Evolutionary conservation across 768 basidiomycete species (phyloP), one percentile per base, ranked within the genome.

Genomic region (Stropharia rugosoannulata): DNA sequence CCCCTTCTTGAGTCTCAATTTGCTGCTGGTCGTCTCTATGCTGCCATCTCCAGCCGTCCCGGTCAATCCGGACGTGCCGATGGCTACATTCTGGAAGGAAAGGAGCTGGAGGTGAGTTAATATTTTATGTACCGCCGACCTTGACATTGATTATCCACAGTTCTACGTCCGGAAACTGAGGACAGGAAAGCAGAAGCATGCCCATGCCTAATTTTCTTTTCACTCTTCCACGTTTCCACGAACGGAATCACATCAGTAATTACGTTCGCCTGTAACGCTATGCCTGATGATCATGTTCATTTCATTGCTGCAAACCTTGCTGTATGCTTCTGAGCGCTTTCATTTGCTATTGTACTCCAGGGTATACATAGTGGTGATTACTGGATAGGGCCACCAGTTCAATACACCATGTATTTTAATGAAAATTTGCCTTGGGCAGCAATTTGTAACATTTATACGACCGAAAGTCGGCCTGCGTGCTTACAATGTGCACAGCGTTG

Each of bases 31-130:
- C 95, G 97, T 74, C 83, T 99, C 60, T 95, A 98, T 70, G 97
- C 97, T 61, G 68, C 80, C 65, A 89, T 99, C 73, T 86, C 94
- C 57, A 95, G 93, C 73, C 87, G 97, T 73, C 97, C 97, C 54
- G 97, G 97, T 39, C 97, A 99, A 75, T 90, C 86, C 54, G 97
- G 97, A 27, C 94, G 97, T 62, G 87, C 90, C 55, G 97, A 99
- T 73, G 97, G 97, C 50, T 98, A 98, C 77, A 80, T 99, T 60
- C 85, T 99, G 51, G 97, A 99, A 81, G 97, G 97, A 69, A 95
- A 93, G 78, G 97, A 99, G 74, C 87, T 98, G 54, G 95, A 98
- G 84, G 94, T 96, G 61, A 49, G 82, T 69, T 43, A 9, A 13
- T 29, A 40, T 40, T 37, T 29, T 38, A 50, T n/a, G 8, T 25